These are phyloP conservation scores for Solanum ossicruentum DNA, from an alignment of 257 asterid species.

Conservation along the genomic window DNA sequence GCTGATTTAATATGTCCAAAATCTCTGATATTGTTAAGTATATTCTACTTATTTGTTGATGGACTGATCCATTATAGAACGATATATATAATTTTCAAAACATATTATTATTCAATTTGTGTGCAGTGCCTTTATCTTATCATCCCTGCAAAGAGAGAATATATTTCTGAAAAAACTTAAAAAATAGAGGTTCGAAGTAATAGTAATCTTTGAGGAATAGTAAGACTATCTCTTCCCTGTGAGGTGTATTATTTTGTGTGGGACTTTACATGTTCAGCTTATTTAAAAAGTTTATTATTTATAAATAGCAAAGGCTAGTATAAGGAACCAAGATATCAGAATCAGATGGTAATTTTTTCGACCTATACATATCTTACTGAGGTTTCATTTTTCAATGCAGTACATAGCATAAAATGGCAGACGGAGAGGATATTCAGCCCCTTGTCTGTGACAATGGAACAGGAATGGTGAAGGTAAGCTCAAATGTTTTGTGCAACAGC, in stretches of 20 bases:
- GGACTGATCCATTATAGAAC: background rate
- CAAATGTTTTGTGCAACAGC: background rate
- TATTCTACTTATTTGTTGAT: background rate
- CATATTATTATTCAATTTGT: background rate
- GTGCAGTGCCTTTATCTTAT: background rate
- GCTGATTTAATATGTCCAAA: background rate
- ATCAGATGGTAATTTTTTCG: background rate
- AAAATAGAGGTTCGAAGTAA: background rate
- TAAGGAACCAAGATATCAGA: background rate
- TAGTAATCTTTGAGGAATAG: background rate
- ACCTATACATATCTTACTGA: background rate
- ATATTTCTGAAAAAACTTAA: background rate
- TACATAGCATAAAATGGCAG: conserved; percentile 24
- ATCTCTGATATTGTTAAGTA: background rate
- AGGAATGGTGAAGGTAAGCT: conserved; percentile 36
- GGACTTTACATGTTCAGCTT: background rate
- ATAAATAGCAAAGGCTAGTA: background rate
- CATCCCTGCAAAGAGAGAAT: background rate
- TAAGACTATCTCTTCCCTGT: background rate
- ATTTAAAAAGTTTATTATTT: background rate
- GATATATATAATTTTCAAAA: background rate
- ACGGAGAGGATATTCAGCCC: conserved; percentile 30
- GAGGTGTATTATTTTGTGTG: background rate
- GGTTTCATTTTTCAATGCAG: conserved; percentile 4
- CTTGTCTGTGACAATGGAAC: conserved; percentile 39